Evolutionary conservation across 192 early-diverging fungal species (phyloP), one percentile per base, ranked within the genome.

Genomic region (Ambispora gerdemannii): DNA sequence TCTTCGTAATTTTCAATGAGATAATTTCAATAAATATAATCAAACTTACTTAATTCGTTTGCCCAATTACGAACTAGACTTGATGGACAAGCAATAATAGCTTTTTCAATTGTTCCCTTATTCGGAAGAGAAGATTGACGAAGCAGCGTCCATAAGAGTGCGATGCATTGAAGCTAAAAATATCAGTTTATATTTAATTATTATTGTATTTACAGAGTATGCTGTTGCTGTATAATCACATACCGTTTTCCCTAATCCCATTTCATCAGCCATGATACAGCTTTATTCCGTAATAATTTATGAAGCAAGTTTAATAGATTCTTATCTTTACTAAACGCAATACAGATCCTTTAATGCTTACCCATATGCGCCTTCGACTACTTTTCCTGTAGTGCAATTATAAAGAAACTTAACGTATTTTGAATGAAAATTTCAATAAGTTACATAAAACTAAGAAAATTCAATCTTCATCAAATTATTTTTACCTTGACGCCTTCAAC

Each of bases 191-290:
- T n/a, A n/a, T n/a, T n/a, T n/a, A n/a, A n/a, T n/a, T n/a, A n/a
- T n/a, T n/a, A n/a, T n/a, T n/a, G n/a, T n/a, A n/a, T n/a, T n/a
- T n/a, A n/a, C n/a, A n/a, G n/a, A n/a, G n/a, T n/a, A n/a, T n/a
- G 28, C 11, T 20, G 24, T 4, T 20, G 0, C 55, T 13, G 13
- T 58, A 58, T 20, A 13, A 58, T 34, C 19, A 34, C 80, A 63
- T 84, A 87, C 86, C 2, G 92, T 93, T 75, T 94, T 94, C 30
- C 92, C 92, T 24, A 93, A 75, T 24, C 92, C 92, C 92, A 98
- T 97, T 72, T 99, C 98, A 78, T 99, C 98, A 1, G 98, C 98
- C 95, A 98, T 98, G 60, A 99, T 99, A 68, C 94, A 96, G 6
- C 83, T 80, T 10, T 24, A 6, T 43, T 43, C 15, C 38, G 15